Percentiles rank a stretch among this genome's conserved stretches.
These are phyloP conservation scores for Jacaranda copaia DNA, from an alignment of 257 asterid genomes.

Conservation along the genomic window DNA sequence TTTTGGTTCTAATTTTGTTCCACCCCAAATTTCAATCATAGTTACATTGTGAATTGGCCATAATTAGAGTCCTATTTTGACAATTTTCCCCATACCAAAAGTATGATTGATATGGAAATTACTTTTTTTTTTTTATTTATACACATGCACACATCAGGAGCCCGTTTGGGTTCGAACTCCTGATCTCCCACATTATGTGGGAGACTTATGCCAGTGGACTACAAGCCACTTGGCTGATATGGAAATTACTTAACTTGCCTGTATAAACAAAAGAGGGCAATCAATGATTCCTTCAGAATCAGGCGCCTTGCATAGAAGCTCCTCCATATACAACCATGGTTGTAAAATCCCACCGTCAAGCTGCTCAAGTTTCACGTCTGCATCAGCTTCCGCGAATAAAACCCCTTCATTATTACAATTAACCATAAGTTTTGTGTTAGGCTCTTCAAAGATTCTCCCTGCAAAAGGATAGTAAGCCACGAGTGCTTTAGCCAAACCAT, in stretches of 20 bases:
- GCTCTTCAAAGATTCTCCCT: not conserved
- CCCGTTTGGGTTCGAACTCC: too few species aligned
- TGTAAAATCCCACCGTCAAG: slow-evolving; percentile 32
- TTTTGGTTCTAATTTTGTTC: too few species aligned
- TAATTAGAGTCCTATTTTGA: too few species aligned
- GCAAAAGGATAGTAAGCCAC: not conserved
- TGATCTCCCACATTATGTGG: too few species aligned
- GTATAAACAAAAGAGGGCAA: not conserved
- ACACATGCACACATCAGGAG: too few species aligned
- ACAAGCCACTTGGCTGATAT: too few species aligned
- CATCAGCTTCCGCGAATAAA: slow-evolving; percentile 29
- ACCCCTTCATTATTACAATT: slow-evolving; percentile 31
- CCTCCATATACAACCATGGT: slow-evolving; percentile 36
- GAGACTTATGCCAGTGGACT: too few species aligned
- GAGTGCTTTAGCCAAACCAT: not conserved
- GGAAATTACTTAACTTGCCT: not conserved
- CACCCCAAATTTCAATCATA: too few species aligned
- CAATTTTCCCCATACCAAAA: too few species aligned
- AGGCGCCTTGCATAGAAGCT: slow-evolving; percentile 24
- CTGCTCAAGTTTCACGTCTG: slow-evolving; percentile 12
- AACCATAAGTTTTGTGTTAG: slow-evolving; percentile 23
- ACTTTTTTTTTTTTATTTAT: too few species aligned
- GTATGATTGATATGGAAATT: too few species aligned
- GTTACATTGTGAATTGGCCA: too few species aligned
- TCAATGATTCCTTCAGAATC: not conserved